These are phyloP conservation scores for Magnusiomyces fungicola DNA, from an alignment of 1,139 yeast genomes.

Conservation along the genomic window DNA sequence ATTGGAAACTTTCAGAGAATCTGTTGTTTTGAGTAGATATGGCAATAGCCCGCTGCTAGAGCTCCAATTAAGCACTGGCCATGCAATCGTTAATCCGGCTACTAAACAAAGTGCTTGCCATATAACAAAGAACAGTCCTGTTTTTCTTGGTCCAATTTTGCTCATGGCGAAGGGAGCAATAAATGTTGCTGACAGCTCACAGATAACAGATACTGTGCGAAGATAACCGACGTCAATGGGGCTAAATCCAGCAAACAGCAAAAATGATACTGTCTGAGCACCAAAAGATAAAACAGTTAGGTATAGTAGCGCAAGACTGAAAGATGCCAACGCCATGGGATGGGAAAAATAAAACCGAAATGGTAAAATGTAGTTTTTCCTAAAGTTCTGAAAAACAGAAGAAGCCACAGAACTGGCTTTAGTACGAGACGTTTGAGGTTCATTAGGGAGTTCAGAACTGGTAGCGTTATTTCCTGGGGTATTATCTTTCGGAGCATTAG, in stretches of 20 bases:
- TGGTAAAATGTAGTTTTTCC: constrained; percentile 8
- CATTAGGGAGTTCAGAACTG: too few species aligned
- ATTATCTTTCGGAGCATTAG: too few species aligned
- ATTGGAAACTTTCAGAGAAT: too few species aligned
- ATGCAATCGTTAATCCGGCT: constrained; percentile 12
- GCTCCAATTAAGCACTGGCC: constrained; percentile 1
- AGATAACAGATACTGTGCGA: constrained; percentile 26
- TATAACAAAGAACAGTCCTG: constrained; percentile 29
- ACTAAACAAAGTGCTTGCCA: constrained; percentile 21
- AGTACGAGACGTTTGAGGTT: too few species aligned
- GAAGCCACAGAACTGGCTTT: background rate
- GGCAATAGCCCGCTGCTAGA: background rate
- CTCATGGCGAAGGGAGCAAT: constrained; percentile 26
- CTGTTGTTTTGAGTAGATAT: too few species aligned
- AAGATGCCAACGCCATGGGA: constrained; percentile 44
- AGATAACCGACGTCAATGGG: constrained; percentile 30
- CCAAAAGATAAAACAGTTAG: constrained; percentile 35
- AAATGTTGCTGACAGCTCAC: constrained; percentile 31
- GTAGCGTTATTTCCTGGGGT: too few species aligned
- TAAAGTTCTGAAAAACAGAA: background rate
- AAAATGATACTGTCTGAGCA: constrained; percentile 30
- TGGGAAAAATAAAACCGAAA: constrained; percentile 41
- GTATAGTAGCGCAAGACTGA: constrained; percentile 31
- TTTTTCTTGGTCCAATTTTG: constrained; percentile 26
- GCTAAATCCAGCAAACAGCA: constrained; percentile 27